Conservation (phyloP, 768 basidiomycete species). For the Scleroderma bovista region DNA sequence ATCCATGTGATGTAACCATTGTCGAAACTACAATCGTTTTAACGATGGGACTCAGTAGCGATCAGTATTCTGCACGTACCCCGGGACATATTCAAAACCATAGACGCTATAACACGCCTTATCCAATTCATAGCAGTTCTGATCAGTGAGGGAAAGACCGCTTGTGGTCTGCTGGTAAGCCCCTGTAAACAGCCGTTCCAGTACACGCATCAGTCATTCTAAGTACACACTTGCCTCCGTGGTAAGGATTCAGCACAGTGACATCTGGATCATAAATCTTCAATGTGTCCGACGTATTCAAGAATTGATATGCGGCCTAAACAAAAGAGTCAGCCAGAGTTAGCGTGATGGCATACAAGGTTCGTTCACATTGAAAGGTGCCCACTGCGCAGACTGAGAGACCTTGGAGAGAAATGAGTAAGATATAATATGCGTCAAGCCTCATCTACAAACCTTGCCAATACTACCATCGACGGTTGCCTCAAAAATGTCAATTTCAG, state of each 20-base stretch:
- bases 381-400: conserved; percentile 50
- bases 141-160: conserved; percentile 31
- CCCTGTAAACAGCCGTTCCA: conserved; percentile 7
- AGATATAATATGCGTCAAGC: conserved; percentile 2
- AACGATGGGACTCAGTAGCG: neutral
- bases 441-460: conserved; percentile 28
- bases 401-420: conserved; percentile 34
- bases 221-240: conserved; percentile 32
- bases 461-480: conserved; percentile 31
- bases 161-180: conserved; percentile 39
- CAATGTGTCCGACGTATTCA: conserved; percentile 30
- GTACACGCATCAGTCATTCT: conserved; percentile 23
- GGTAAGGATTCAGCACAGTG: conserved; percentile 37
- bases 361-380: conserved; percentile 27
- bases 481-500: conserved; percentile 59
- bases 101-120: conserved; percentile 41
- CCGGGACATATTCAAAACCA: conserved; percentile 50
- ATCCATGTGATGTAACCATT: conserved; percentile 67
- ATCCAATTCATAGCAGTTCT: conserved; percentile 41
- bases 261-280: conserved; percentile 33
- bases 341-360: neutral
- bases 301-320: conserved; percentile 40
- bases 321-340: neutral
- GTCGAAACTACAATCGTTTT: conserved; percentile 34
- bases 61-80: conserved; percentile 10